A percentile compares a stretch with the other conserved stretches of the same genome.
These are phyloP conservation scores for Coemansia javaensis DNA, from an alignment of 192 early-diverging fungal genomes.

Conservation along the genomic window DNA sequence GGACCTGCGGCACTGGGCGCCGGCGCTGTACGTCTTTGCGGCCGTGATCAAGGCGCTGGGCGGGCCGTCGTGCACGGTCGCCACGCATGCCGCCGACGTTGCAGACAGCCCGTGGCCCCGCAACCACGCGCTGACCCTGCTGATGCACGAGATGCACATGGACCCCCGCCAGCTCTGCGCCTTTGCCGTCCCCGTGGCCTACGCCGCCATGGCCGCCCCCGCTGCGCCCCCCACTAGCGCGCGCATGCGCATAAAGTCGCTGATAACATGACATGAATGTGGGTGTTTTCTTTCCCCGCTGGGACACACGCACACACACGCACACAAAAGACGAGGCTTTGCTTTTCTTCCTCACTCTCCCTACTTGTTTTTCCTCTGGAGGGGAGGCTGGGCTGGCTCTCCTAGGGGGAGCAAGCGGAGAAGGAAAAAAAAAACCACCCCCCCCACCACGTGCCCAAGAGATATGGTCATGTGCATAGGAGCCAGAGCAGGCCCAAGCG, in stretches of 20 bases:
- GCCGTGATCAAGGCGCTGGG: constrained; percentile 29
- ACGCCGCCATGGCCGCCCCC: constrained; percentile 14
- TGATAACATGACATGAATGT: constrained; percentile 11
- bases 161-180: constrained; percentile 29
- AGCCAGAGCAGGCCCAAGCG: too few relatives aligned
- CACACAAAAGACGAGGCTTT: too few relatives aligned
- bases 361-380: too few relatives aligned
- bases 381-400: too few relatives aligned
- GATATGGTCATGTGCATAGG: too few relatives aligned
- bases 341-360: too few relatives aligned
- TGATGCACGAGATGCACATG: constrained; percentile 33
- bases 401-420: too few relatives aligned
- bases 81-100: neutral
- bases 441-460: too few relatives aligned
- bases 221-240: constrained; percentile 12
- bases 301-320: too few relatives aligned
- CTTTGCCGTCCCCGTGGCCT: constrained; percentile 31
- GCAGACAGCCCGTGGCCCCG: constrained; percentile 20
- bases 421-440: too few relatives aligned
- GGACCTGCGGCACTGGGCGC: constrained; percentile 25
- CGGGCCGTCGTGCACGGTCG: neutral
- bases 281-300: neutral
- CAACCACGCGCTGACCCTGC: constrained; percentile 28
- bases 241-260: constrained; percentile 36
- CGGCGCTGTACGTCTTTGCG: constrained; percentile 33